Evolutionary conservation across 2,329 filamentous ascomycete species (phyloP).

Genomic region (Sclerotinia borealis): DNA sequence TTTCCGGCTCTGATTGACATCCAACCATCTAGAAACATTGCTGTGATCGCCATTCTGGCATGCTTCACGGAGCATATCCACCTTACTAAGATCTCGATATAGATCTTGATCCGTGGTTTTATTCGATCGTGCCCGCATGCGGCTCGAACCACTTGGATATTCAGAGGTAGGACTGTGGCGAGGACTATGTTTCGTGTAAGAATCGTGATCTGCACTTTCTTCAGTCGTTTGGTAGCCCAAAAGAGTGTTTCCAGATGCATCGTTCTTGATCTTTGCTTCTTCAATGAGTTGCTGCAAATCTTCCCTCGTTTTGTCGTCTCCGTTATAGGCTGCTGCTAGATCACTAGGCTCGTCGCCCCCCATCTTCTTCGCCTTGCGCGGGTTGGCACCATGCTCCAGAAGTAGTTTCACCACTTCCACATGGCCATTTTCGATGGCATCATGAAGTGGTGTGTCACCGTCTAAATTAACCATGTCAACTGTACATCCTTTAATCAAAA

Average conservation of each 20-base stretch:
- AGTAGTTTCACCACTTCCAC: constrained; percentile 80
- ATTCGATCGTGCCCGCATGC: constrained; percentile 45
- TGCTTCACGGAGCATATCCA: constrained; percentile 43
- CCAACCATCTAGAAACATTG: constrained; percentile 54
- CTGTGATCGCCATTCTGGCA: constrained; percentile 56
- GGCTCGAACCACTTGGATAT: constrained; percentile 32
- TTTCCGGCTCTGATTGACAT: constrained; percentile 46
- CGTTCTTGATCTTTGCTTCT: constrained; percentile 50
- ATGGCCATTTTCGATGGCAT: constrained; percentile 94
- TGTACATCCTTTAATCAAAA: constrained; percentile 79
- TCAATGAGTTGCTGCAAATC: constrained; percentile 68
- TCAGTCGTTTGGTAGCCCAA: constrained; percentile 46
- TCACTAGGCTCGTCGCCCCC: constrained; percentile 89
- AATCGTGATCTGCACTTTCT: constrained; percentile 37
- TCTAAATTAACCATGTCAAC: constrained; percentile 74
- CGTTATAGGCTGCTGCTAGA: constrained; percentile 66
- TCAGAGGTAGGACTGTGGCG: constrained; percentile 46
- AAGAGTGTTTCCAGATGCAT: constrained; percentile 47
- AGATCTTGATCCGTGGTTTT: constrained; percentile 60
- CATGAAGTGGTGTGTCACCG: constrained; percentile 88
- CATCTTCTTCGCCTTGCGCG: constrained; percentile 74
- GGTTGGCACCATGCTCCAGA: constrained; percentile 82
- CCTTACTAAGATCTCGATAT: constrained; percentile 56
- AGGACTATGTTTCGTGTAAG: constrained; percentile 52
- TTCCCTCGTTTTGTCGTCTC: constrained; percentile 44